Percentiles rank a stretch among this genome's conserved stretches.
Evolutionary conservation across 192 early-diverging fungal species (phyloP).

Genomic region (Spizellomyces punctatus): DNA sequence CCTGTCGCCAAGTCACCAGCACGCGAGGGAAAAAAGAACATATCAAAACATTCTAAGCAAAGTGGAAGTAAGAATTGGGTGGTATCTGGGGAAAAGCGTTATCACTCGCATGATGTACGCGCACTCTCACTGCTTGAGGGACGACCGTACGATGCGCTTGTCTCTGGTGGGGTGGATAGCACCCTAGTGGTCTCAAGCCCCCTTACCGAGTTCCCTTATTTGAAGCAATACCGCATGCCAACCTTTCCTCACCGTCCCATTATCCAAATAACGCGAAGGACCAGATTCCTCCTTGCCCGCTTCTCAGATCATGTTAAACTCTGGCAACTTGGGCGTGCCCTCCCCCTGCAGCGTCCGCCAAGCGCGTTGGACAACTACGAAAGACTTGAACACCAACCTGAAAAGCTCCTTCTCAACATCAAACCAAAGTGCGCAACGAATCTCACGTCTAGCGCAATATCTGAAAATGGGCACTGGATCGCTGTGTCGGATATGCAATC

Average conservation of each 20-base stretch:
- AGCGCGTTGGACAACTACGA: not conserved
- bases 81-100: constrained; percentile 79
- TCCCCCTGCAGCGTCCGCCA: not conserved
- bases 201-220: constrained; percentile 38
- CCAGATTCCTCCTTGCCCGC: constrained; percentile 58
- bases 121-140: constrained; percentile 79
- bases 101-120: constrained; percentile 94
- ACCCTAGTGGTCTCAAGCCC: constrained; percentile 43
- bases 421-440: constrained; percentile 73
- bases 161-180: constrained; percentile 78
- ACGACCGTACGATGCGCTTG: constrained; percentile 65
- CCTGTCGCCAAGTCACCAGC: not conserved
- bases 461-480: constrained; percentile 81
- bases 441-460: constrained; percentile 73
- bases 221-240: constrained; percentile 47
- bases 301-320: constrained; percentile 73
- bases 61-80: constrained; percentile 64
- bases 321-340: constrained; percentile 78
- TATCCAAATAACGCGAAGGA: constrained; percentile 37
- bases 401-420: constrained; percentile 73
- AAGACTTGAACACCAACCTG: constrained; percentile 49
- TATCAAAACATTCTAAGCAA: not conserved
- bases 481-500: constrained; percentile 76
- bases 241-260: constrained; percentile 64
- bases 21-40: constrained; percentile 19